Conservation (phyloP, 2,329 filamentous ascomycete species). For the Colletotrichum coccodes region DNA sequence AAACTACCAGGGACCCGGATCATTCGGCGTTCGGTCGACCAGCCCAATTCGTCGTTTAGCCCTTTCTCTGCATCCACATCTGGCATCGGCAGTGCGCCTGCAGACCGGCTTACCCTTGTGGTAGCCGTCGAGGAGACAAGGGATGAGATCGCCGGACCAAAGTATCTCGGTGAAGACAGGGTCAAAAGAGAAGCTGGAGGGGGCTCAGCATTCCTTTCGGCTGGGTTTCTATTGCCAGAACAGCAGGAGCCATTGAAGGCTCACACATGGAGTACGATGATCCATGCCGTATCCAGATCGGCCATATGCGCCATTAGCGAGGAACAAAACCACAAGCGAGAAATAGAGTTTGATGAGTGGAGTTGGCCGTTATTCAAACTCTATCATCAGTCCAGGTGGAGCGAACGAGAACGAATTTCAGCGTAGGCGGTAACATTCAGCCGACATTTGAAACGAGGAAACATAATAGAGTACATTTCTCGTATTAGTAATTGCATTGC, state of each 20-base stretch:
- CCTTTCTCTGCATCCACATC: not conserved
- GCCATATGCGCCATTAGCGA: not conserved
- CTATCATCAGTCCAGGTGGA: not conserved
- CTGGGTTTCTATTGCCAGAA: not conserved
- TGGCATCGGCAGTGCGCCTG: conserved; percentile 15
- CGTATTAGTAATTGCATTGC: not conserved
- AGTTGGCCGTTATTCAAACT: not conserved
- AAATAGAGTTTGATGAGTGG: conserved; percentile 22
- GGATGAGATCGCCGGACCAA: not conserved
- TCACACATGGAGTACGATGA: not conserved
- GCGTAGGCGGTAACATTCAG: conserved; percentile 1
- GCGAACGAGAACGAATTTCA: not conserved
- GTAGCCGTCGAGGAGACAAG: not conserved
- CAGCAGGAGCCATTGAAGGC: not conserved
- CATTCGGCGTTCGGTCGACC: not conserved
- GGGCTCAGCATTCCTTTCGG: too few species aligned
- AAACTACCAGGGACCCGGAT: conserved; percentile 6
- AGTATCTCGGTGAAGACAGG: not conserved
- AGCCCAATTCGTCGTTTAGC: not conserved
- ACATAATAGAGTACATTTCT: not conserved
- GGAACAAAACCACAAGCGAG: not conserved
- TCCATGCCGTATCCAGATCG: not conserved
- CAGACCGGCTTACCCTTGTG: not conserved
- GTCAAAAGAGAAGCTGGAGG: not conserved
- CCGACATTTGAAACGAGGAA: conserved; percentile 14